These are phyloP conservation scores for Colletotrichum chrysophilum DNA, from an alignment of 2,329 filamentous ascomycete genomes.

Conservation along the genomic window DNA sequence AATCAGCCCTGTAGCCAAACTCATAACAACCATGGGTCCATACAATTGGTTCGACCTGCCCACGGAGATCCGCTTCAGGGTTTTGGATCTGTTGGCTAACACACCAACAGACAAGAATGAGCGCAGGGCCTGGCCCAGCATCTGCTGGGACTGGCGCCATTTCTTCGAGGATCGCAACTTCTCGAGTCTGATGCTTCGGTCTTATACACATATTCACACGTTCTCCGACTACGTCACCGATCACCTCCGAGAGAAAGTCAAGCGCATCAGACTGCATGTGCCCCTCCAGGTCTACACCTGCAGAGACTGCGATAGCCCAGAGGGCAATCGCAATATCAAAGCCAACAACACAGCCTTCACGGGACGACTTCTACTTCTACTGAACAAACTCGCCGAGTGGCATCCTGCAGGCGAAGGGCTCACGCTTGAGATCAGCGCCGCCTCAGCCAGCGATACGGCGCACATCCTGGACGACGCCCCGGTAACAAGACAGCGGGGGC, in stretches of 20 bases:
- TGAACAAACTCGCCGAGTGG: background rate
- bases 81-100: background rate
- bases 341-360: background rate
- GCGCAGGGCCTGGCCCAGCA: background rate
- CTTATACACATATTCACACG: background rate
- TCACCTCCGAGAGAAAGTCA: background rate
- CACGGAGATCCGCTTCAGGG: background rate
- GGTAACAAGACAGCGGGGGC: background rate
- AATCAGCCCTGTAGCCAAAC: background rate
- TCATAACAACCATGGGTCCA: rapidly evolving
- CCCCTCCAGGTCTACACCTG: background rate
- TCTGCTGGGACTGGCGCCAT: background rate
- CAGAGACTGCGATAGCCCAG: background rate
- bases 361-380: background rate
- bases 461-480: background rate
- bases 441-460: background rate
- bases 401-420: background rate
- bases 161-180: background rate
- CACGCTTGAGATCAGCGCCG: background rate
- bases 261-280: background rate
- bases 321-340: background rate
- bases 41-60: background rate
- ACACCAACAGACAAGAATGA: background rate
- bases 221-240: background rate
- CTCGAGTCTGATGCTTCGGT: background rate